Evolutionary conservation across 2,329 filamentous ascomycete genomes (phyloP).

Genomic region (Penicillium sp.): DNA sequence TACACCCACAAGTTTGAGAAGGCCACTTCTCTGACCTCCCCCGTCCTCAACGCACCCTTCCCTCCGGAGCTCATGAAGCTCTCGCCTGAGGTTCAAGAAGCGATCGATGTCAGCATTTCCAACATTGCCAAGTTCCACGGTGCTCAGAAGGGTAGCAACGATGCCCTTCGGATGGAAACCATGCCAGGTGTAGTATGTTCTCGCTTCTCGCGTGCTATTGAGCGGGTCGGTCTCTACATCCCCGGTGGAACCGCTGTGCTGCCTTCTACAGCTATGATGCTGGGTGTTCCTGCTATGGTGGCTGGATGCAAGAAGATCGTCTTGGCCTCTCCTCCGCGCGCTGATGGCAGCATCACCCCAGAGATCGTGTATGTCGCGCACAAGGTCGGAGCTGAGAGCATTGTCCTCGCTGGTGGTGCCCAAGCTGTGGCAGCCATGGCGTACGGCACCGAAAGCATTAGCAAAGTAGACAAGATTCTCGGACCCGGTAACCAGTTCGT

Average conservation of each 20-base stretch:
- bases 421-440: constrained; percentile 97
- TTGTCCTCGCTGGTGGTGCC: constrained; percentile 92
- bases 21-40: constrained; percentile 85
- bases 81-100: constrained; percentile 78
- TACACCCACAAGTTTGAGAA: constrained; percentile 99
- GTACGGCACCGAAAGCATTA: constrained; percentile 92
- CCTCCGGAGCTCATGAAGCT: constrained; percentile 84
- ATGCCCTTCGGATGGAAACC: constrained; percentile 84
- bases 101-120: constrained; percentile 92
- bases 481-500: constrained; percentile 98
- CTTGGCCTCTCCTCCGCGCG: constrained; percentile 84
- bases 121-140: constrained; percentile 95
- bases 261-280: constrained; percentile 95
- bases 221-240: constrained; percentile 94
- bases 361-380: constrained; percentile 98
- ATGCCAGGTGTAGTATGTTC: constrained; percentile 98
- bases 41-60: constrained; percentile 89
- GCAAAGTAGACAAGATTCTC: constrained; percentile 98
- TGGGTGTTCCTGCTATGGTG: constrained; percentile 96
- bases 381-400: constrained; percentile 94
- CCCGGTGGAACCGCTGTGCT: constrained; percentile 97
- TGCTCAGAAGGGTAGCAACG: constrained; percentile 79
- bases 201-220: constrained; percentile 89
- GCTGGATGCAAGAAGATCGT: constrained; percentile 96
- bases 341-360: constrained; percentile 88